Conservation (phyloP, 2,329 filamentous ascomycete species). For the Beauveria asiatica region DNA sequence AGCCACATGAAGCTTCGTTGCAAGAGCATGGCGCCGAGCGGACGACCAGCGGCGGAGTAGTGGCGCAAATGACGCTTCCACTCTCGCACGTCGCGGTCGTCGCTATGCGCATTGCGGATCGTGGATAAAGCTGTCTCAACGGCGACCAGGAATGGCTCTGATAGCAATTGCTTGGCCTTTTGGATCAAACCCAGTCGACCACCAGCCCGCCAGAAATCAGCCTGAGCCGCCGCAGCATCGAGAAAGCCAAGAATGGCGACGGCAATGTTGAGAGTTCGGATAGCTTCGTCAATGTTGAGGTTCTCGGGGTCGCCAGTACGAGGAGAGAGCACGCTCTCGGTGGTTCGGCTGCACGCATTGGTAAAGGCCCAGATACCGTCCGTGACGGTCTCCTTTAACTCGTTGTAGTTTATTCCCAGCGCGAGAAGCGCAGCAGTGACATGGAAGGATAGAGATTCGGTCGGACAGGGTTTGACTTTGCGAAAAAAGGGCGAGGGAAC, state of each 20-base stretch:
- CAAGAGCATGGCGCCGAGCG: conserved; percentile 83
- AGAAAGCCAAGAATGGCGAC: conserved; percentile 87
- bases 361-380: conserved; percentile 65
- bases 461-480: conserved; percentile 77
- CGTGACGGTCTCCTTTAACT: conserved; percentile 57
- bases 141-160: conserved; percentile 74
- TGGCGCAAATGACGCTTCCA: conserved; percentile 84
- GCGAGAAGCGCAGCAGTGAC: conserved; percentile 75
- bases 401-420: conserved; percentile 63
- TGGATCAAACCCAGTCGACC: conserved; percentile 68
- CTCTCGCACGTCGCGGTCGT: conserved; percentile 60
- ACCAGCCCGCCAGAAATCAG: conserved; percentile 70
- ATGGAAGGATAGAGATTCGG: conserved; percentile 72
- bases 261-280: conserved; percentile 64
- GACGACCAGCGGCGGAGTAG: conserved; percentile 70
- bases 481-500: conserved; percentile 73
- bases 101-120: conserved; percentile 67
- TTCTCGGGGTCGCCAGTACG: conserved; percentile 48
- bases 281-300: conserved; percentile 56
- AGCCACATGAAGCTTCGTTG: conserved; percentile 84
- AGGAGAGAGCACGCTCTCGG: conserved; percentile 45
- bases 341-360: conserved; percentile 56
- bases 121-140: conserved; percentile 87
- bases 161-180: conserved; percentile 63
- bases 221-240: conserved; percentile 68